Conservation (phyloP, 495 filamentous ascomycete genomes). For the Penicillium tannophilum region DNA sequence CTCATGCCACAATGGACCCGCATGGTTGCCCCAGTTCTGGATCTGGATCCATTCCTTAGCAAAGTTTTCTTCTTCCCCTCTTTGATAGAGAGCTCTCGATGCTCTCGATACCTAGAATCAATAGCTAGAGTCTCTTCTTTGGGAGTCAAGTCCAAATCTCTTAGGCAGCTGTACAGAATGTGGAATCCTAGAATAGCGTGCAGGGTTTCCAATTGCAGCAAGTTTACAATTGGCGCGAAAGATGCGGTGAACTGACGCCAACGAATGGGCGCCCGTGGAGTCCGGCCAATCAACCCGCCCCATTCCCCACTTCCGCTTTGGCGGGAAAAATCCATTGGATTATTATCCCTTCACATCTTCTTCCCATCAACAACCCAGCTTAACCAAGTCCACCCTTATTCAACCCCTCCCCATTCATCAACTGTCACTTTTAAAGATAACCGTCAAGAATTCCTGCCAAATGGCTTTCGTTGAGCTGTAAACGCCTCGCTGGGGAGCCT, state of each 20-base stretch:
- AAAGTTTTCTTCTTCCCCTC: constrained; percentile 8
- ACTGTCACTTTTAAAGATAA: constrained; percentile 48
- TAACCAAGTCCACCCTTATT: constrained; percentile 21
- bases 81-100: not conserved
- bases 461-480: constrained; percentile 94
- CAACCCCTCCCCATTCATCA: constrained; percentile 23
- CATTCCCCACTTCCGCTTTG: constrained; percentile 24
- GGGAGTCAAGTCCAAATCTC: not conserved
- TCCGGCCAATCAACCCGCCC: constrained; percentile 29
- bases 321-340: constrained; percentile 34
- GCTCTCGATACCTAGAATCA: not conserved
- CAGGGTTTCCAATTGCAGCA: constrained; percentile 5
- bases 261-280: constrained; percentile 32
- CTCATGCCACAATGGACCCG: constrained; percentile 9
- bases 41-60: constrained; percentile 3
- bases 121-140: too few relatives aligned
- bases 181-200: not conserved
- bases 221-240: constrained; percentile 22
- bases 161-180: not conserved
- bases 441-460: constrained; percentile 78
- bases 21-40: constrained; percentile 14
- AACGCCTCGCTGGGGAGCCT: constrained; percentile 77
- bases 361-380: constrained; percentile 36
- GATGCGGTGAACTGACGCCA: constrained; percentile 42
- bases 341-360: constrained; percentile 29